Conservation (phyloP, 306 rosid species). For the cucumber (Cucumis sativus) region Cucumber_9930_V3 NC_026659.2:24440501-24441000, state of each 20-base stretch:
- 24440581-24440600: conserved; percentile 24
- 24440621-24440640: conserved; percentile 10
- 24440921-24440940: background rate
- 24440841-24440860: background rate
- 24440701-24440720: conserved; percentile 89
- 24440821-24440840: background rate
- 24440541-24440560: conserved; percentile 87
- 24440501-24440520: conserved; percentile 83
- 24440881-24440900: background rate
- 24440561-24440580: conserved; percentile 45
- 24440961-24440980: background rate
- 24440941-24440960: background rate
- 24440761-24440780: conserved; percentile 83
- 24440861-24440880: background rate
- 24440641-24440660: conserved; percentile 30
- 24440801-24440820: background rate
- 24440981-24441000: background rate
- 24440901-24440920: background rate
- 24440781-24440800: conserved; percentile 8
- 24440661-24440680: conserved; percentile 59
- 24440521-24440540: conserved; percentile 54
- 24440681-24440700: conserved; percentile 32
- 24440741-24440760: conserved; percentile 88
- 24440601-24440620: conserved; percentile 53
- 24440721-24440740: conserved; percentile 94